Base-by-base conservation (phyloP, 2,329 filamentous ascomycete species). In the Gaeumannomyces tritici region DNA sequence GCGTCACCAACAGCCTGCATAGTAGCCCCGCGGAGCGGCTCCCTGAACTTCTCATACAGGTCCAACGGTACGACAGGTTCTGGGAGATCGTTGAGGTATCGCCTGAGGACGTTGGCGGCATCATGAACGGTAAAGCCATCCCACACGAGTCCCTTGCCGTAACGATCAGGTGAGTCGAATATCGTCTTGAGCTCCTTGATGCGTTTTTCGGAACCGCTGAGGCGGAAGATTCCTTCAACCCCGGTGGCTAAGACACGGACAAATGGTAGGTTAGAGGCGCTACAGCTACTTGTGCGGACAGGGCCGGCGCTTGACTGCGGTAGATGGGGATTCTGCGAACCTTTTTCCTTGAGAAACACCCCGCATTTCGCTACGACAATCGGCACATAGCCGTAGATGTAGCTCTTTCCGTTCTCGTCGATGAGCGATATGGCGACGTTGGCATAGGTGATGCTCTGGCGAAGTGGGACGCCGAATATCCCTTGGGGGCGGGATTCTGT, bases 281-380 rank as follows among this genome's bases (percentile, higher is more conserved):
- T 51, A 9, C 9, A 2, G 42, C 18, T 21, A 51, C n/a, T n/a
- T 24, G 18, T 9, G 42, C 42, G n/a, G 13, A n/a, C 18, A 51
- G 42, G 8, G 4, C 9, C 42, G 42, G 42, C 6, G n/a, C 42
- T n/a, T 56, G 42, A 9, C 21, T 8, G 42, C 21, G 42, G 42
- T n/a, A 24, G 42, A 51, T n/a, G 11, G 18, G 8, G 4, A n/a
- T 8, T n/a, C 18, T 24, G 24, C 84, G 67, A 75, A 97, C 95
- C 95, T 84, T 96, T 97, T 75, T 99, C 95, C 76, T 99, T 99
- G 67, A 99, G 75, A 69, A 93, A 99, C 4, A 99, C 93, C 65
- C 95, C 95, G 73, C 95, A 98, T 75, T 99, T 99, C 47, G 95
- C 95, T 62, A 99, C 93, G 56, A 99, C 93, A 67, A 99, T 98